Evolutionary conservation across 2,329 filamentous ascomycete genomes (phyloP).

Genomic region (Diaporthe nobilis): DNA sequence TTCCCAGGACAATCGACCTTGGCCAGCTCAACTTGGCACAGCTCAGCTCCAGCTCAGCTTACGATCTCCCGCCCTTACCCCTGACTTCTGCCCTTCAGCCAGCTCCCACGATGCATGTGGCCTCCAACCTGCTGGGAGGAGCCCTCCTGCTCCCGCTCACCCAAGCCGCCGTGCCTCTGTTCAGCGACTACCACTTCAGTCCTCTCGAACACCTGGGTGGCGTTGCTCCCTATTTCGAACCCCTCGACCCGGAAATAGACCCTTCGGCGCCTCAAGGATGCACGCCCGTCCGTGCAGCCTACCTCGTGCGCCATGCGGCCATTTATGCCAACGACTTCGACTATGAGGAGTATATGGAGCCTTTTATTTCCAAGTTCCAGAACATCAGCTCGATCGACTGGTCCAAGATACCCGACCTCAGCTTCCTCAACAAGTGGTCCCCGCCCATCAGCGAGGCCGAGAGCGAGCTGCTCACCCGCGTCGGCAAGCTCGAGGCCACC

Average conservation of each 20-base stretch:
- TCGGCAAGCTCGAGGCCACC: conserved; percentile 72
- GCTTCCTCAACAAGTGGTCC: conserved; percentile 70
- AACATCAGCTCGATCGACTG: conserved; percentile 71
- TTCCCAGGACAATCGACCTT: background rate
- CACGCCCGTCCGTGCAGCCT: conserved; percentile 64
- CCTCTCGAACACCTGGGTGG: conserved; percentile 68
- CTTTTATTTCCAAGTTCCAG: conserved; percentile 69
- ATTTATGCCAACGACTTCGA: conserved; percentile 74
- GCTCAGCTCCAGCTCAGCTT: background rate
- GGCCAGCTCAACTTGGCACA: background rate
- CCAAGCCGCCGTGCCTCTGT: conserved; percentile 48
- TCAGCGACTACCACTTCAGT: conserved; percentile 65
- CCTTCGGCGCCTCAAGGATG: conserved; percentile 64
- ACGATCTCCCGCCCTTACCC: background rate
- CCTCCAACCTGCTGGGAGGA: conserved; percentile 18
- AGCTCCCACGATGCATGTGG: conserved; percentile 18
- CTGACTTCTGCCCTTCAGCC: background rate
- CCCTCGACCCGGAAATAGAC: conserved; percentile 61
- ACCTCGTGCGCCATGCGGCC: conserved; percentile 71
- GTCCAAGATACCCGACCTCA: conserved; percentile 67
- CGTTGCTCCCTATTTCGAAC: conserved; percentile 71
- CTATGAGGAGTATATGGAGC: conserved; percentile 69
- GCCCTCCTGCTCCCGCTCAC: conserved; percentile 21
- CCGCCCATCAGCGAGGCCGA: conserved; percentile 70
- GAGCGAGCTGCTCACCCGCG: conserved; percentile 70